A percentile compares a stretch with the other conserved stretches of the same genome.
These are phyloP conservation scores for Lagenidium giganteum DNA, from an alignment of 352 stramenopile genomes.

Conservation along the genomic window DNA sequence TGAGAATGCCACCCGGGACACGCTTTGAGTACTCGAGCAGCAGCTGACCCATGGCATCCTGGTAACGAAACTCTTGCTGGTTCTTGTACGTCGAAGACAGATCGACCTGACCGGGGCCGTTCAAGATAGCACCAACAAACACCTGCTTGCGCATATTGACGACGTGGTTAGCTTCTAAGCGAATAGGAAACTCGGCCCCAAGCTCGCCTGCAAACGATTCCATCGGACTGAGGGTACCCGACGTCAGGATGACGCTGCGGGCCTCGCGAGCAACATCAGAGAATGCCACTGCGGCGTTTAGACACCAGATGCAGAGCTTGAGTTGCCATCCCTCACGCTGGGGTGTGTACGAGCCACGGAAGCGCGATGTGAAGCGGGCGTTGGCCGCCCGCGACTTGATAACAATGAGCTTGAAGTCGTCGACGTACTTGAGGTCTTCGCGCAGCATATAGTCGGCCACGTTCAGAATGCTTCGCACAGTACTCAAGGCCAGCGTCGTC, in stretches of 20 bases:
- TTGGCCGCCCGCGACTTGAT: slow-evolving; percentile 24
- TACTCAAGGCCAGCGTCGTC: slow-evolving; percentile 45
- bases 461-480: slow-evolving; percentile 52
- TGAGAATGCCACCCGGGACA: slow-evolving; percentile 74
- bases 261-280: slow-evolving; percentile 61
- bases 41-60: slow-evolving; percentile 78
- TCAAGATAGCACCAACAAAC: slow-evolving; percentile 69
- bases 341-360: slow-evolving; percentile 10
- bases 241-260: slow-evolving; percentile 78
- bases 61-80: slow-evolving; percentile 72
- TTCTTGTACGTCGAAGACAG: slow-evolving; percentile 78
- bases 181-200: slow-evolving; percentile 75
- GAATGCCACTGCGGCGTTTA: slow-evolving; percentile 82
- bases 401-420: slow-evolving; percentile 78
- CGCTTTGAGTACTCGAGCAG: slow-evolving; percentile 60
- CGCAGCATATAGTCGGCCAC: slow-evolving; percentile 81
- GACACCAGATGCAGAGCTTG: slow-evolving; percentile 85
- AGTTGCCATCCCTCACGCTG: slow-evolving; percentile 35
- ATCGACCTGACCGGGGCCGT: slow-evolving; percentile 57
- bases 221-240: slow-evolving; percentile 82
- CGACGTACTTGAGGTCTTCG: slow-evolving; percentile 69
- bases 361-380: slow-evolving; percentile 9
- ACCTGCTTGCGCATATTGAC: slow-evolving; percentile 87
- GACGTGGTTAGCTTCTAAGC: slow-evolving; percentile 81
- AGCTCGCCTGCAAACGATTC: slow-evolving; percentile 84